These are phyloP conservation scores for Macrophomina tecta DNA, from an alignment of 2,329 filamentous ascomycete genomes.

Conservation along the genomic window DNA sequence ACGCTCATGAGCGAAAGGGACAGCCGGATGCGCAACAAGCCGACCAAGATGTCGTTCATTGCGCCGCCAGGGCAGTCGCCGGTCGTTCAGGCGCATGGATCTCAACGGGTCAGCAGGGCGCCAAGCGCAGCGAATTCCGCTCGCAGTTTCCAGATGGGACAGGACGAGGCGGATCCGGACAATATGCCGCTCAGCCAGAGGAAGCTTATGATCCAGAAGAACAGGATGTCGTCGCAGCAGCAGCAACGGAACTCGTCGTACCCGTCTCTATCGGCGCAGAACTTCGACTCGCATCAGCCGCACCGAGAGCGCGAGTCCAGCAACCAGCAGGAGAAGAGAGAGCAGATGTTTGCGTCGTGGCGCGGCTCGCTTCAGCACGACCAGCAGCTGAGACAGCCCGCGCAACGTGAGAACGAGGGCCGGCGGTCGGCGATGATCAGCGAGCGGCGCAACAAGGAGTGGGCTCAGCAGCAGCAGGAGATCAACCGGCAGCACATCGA, in stretches of 20 bases:
- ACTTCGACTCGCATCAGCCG: slow-evolving; percentile 48
- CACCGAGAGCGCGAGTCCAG: slow-evolving; percentile 35
- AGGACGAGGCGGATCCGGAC: slow-evolving; percentile 62
- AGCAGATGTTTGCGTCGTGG: slow-evolving; percentile 44
- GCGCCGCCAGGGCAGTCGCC: slow-evolving; percentile 3
- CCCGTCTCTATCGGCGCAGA: slow-evolving; percentile 31
- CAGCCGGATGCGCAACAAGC: slow-evolving; percentile 21
- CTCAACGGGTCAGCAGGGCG: slow-evolving; percentile 2
- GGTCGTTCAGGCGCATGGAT: background rate
- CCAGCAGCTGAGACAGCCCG: slow-evolving; percentile 32
- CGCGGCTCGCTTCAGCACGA: slow-evolving; percentile 41
- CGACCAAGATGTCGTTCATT: slow-evolving; percentile 21
- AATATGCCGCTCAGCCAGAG: slow-evolving; percentile 65
- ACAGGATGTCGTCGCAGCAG: slow-evolving; percentile 16
- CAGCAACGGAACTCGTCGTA: slow-evolving; percentile 18
- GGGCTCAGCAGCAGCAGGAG: slow-evolving; percentile 64
- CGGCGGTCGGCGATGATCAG: slow-evolving; percentile 58
- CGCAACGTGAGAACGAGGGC: slow-evolving; percentile 40
- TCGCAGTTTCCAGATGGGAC: slow-evolving; percentile 45
- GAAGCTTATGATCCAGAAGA: slow-evolving; percentile 12
- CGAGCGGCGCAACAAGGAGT: slow-evolving; percentile 68
- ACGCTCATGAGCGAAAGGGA: slow-evolving; percentile 24
- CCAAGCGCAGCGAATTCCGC: slow-evolving; percentile 7
- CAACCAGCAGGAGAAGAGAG: slow-evolving; percentile 39
- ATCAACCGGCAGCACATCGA: slow-evolving; percentile 65